Evolutionary conservation across 495 filamentous ascomycete genomes (phyloP), one percentile per base, ranked within the genome.

Genomic region (Hypoxylon intermedium): DNA sequence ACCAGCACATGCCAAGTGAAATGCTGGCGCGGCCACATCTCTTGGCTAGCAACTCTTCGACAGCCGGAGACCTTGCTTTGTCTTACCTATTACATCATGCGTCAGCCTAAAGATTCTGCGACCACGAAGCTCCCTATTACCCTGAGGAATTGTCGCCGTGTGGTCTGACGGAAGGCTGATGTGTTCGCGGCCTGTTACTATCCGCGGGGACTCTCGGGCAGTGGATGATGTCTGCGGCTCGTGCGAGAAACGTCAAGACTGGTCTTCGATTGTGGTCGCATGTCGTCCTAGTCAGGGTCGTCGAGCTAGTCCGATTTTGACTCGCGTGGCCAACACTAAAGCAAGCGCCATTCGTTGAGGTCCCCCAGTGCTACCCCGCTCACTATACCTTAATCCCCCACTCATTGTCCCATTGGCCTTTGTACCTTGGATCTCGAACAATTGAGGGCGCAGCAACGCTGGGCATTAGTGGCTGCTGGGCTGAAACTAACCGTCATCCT

Each of bases 261-360:
- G 56, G 45, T 45, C 52, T 41, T 55, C 38, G 13, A 58, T 42
- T 24, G 31, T 51, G 36, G 46, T 57, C 62, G 62, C 56, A 65
- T 65, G 56, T 57, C 56, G 61, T 60, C 55, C 56, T 38, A 5
- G 40, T 50, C 56, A 33, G 56, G 62, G 53, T 65, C 45, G 34
- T 57, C 63, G 40, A 62, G 63, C 63, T 67, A 62, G 58, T 67
- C 63, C 58, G 31, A 48, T 62, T 67, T 55, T 41, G 48, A 58
- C 45, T 58, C 49, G 63, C 43, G 30, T 58, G 53, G 53, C 24
- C 58, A 40, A 54, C 53, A 34, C 49, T 60, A 65, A 60, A 62
- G 46, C 43, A 33, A 58, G 58, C 48, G 42, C 40, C 49, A 67
- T 67, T 67, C 63, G 63, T 62, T 53, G 28, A 58, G 16, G 46